phyloP scores from a whole-genome alignment of 257 asterid genomes.

The Fraxinus cuspidata region DNA sequence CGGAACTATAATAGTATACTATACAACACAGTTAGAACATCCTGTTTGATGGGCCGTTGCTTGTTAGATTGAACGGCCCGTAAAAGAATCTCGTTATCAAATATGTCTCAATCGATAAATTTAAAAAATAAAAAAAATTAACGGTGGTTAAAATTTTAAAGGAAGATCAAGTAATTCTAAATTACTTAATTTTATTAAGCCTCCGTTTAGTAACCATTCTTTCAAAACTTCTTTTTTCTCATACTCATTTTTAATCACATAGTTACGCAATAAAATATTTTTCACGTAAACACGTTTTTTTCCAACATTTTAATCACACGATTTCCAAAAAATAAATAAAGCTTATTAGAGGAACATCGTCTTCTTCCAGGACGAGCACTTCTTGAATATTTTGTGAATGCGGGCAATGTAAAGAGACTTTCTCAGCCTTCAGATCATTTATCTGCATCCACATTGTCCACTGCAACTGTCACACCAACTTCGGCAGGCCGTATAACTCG shows the following conservation, averaged over 20 bases:
- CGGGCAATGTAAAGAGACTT: background rate
- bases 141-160: too few species aligned
- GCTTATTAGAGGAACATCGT: background rate
- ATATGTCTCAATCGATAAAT: background rate
- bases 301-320: too few species aligned
- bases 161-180: too few species aligned
- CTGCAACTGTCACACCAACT: conserved; percentile 73
- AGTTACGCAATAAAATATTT: too few species aligned
- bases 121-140: too few species aligned
- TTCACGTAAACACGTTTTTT: too few species aligned
- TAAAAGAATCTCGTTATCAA: too few species aligned
- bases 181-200: too few species aligned
- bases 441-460: conserved; percentile 36
- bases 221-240: too few species aligned
- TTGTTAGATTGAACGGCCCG: conserved; percentile 17
- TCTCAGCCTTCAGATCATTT: conserved; percentile 32
- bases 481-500: conserved; percentile 88
- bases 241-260: too few species aligned
- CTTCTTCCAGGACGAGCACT: background rate
- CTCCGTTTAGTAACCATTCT: too few species aligned
- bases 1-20: conserved; percentile 10
- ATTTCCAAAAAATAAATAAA: background rate
- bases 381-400: background rate
- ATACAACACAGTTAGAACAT: conserved; percentile 27
- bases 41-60: conserved; percentile 30